phyloP scores from a whole-genome alignment of 2,329 filamentous ascomycete species.

The Sarocladium kiliense region DNA sequence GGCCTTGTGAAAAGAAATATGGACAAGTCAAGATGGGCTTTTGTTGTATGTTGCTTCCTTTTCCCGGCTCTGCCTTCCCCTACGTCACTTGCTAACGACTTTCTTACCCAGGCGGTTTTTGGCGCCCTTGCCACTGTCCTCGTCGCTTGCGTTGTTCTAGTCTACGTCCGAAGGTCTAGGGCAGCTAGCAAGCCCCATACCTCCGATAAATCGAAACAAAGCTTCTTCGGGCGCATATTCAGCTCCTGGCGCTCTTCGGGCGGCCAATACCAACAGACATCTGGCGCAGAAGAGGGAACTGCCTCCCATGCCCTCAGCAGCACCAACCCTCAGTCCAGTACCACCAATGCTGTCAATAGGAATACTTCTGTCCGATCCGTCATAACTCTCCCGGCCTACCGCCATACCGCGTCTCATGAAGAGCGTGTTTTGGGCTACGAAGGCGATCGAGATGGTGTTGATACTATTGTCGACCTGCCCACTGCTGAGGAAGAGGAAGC shows the following conservation, averaged over 20 bases:
- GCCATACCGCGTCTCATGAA: conserved; percentile 62
- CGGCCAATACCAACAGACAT: conserved; percentile 1
- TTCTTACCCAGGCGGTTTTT: background rate
- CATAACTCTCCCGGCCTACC: conserved; percentile 88
- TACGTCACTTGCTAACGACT: background rate
- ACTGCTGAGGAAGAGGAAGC: conserved; percentile 73
- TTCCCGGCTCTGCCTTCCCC: background rate
- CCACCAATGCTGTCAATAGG: conserved; percentile 55
- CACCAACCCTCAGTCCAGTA: conserved; percentile 12
- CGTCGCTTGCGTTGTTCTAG: background rate
- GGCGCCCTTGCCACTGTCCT: background rate
- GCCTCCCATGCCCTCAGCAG: conserved; percentile 1
- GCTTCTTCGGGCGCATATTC: background rate
- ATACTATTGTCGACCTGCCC: conserved; percentile 82
- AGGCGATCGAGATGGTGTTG: conserved; percentile 87
- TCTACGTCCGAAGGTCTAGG: background rate
- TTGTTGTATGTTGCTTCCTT: background rate
- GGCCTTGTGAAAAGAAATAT: background rate
- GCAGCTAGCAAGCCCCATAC: background rate
- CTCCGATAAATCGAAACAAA: background rate
- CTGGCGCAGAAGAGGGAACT: background rate
- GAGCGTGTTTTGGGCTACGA: conserved; percentile 84
- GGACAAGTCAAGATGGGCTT: background rate
- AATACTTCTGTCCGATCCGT: conserved; percentile 87
- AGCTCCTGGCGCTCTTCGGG: background rate